Conservation (phyloP, 768 basidiomycete genomes). For the Pleurotus giganteus region DNA sequence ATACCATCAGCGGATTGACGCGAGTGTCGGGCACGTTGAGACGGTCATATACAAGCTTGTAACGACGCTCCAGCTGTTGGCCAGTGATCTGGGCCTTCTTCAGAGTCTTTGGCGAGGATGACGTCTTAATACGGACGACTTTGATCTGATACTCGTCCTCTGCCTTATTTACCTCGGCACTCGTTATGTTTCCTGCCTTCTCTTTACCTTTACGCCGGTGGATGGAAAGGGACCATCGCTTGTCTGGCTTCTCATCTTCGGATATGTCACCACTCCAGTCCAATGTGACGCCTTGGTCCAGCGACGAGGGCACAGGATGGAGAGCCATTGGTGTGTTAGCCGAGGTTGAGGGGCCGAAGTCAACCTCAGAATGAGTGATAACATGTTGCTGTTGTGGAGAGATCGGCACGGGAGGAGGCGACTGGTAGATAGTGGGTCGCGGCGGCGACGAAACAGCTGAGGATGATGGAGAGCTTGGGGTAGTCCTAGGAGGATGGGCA, state of each 20-base stretch:
- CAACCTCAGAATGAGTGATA: conserved; percentile 48
- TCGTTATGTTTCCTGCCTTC: conserved; percentile 37
- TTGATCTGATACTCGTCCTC: conserved; percentile 60
- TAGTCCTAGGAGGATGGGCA: conserved; percentile 18
- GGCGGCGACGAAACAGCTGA: conserved; percentile 15
- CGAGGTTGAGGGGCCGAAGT: conserved; percentile 68
- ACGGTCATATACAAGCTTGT: conserved; percentile 48
- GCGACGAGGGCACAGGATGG: conserved; percentile 70
- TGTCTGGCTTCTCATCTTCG: conserved; percentile 58
- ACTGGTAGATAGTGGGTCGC: conserved; percentile 24
- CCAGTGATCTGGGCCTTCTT: conserved; percentile 64
- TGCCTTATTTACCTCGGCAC: conserved; percentile 53
- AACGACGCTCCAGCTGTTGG: conserved; percentile 66
- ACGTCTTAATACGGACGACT: conserved; percentile 49
- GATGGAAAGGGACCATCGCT: conserved; percentile 58
- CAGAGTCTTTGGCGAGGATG: conserved; percentile 49
- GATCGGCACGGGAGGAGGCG: conserved; percentile 26
- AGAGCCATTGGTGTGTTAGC: conserved; percentile 25
- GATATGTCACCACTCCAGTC: conserved; percentile 66
- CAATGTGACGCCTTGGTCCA: conserved; percentile 65
- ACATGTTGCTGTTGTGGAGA: conserved; percentile 25
- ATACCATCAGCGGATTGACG: conserved; percentile 48
- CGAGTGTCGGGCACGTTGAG: conserved; percentile 26
- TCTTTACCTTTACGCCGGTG: conserved; percentile 62
- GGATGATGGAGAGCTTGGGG: conserved; percentile 13